A percentile compares a stretch with the other conserved stretches of the same genome.
These are phyloP conservation scores for Pichia sp. DNA, from an alignment of 1,139 yeast species.

Conservation along the genomic window DNA sequence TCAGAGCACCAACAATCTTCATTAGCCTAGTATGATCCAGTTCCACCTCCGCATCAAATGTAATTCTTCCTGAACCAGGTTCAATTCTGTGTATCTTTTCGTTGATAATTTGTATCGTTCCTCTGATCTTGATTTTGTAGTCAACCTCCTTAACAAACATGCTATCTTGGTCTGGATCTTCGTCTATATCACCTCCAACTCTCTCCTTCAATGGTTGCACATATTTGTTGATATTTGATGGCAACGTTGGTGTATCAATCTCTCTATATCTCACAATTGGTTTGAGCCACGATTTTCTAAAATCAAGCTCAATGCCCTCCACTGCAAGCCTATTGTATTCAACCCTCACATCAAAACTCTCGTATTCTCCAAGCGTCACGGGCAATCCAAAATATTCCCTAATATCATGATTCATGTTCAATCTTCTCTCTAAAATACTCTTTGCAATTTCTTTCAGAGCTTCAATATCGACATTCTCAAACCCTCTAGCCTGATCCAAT, in stretches of 20 bases:
- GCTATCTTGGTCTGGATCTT: constrained; percentile 20
- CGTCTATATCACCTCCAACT: constrained; percentile 16
- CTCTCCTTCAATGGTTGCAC: constrained; percentile 23
- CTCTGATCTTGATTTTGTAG: constrained; percentile 24
- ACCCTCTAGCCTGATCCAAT: constrained; percentile 21
- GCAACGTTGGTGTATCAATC: constrained; percentile 20
- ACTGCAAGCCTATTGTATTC: constrained; percentile 23
- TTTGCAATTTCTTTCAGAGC: constrained; percentile 19
- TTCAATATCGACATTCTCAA: constrained; percentile 22
- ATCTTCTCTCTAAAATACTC: constrained; percentile 18
- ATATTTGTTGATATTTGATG: constrained; percentile 22
- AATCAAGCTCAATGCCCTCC: constrained; percentile 26
- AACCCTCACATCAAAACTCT: constrained; percentile 21
- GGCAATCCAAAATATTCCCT: constrained; percentile 25
- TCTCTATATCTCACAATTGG: constrained; percentile 21
- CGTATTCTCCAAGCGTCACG: constrained; percentile 21
- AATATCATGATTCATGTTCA: constrained; percentile 25
- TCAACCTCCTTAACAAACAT: constrained; percentile 20
- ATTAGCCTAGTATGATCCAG: constrained; percentile 28
- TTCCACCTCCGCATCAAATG: constrained; percentile 26
- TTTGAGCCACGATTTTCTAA: constrained; percentile 22
- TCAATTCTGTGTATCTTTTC: constrained; percentile 17
- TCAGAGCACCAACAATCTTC: constrained; percentile 20
- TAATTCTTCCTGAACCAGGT: constrained; percentile 22
- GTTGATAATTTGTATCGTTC: constrained; percentile 19